phyloP scores from a whole-genome alignment of 345 rosid species.

The Lepidium africanum region DNA sequence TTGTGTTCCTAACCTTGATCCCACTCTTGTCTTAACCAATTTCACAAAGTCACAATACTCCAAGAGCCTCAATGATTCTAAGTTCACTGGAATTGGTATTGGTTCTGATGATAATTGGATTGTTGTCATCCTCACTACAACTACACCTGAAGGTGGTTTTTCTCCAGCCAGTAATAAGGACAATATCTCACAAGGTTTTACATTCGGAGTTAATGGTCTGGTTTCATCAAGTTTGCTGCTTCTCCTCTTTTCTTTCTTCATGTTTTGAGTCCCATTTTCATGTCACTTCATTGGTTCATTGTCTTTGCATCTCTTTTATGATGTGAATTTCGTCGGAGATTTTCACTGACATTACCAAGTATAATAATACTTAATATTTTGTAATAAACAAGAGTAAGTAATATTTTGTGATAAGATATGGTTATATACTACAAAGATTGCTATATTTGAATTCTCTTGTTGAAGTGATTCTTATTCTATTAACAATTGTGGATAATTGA shows the following conservation, averaged over 20 bases:
- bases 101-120: constrained; percentile 73
- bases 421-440: too few relatives aligned
- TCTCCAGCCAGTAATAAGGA: constrained; percentile 4
- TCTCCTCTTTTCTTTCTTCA: constrained; percentile 3
- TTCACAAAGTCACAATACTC: constrained; percentile 66
- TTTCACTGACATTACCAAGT: too few relatives aligned
- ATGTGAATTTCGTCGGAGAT: not conserved
- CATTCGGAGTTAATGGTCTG: not conserved
- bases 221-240: not conserved
- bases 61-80: constrained; percentile 43
- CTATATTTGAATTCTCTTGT: too few relatives aligned
- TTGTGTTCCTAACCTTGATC: constrained; percentile 67
- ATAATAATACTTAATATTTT: too few relatives aligned
- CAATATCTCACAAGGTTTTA: not conserved
- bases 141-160: constrained; percentile 53
- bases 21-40: constrained; percentile 52
- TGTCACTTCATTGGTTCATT: not conserved
- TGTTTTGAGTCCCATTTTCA: not conserved
- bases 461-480: too few relatives aligned
- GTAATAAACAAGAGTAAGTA: too few relatives aligned
- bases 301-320: not conserved
- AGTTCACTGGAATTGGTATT: constrained; percentile 61
- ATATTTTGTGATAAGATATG: too few relatives aligned
- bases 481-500: too few relatives aligned
- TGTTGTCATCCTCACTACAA: constrained; percentile 67